A percentile compares a stretch with the other conserved stretches of the same genome.
These are phyloP conservation scores for Scytalidium sp. DNA, from an alignment of 2,329 filamentous ascomycete genomes.

Conservation along the genomic window DNA sequence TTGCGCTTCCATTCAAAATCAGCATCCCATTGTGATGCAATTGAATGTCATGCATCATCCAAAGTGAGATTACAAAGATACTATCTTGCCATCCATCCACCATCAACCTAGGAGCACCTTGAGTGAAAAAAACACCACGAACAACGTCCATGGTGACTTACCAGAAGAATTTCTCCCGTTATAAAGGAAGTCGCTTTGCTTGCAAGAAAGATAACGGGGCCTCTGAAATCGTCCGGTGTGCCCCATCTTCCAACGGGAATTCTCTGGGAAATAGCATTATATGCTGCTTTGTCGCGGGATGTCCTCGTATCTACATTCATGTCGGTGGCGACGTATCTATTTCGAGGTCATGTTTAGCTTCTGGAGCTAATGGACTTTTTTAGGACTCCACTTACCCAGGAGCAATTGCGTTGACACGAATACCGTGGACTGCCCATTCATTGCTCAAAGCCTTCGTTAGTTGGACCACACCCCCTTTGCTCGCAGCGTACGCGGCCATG, in stretches of 20 bases:
- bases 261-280: conserved; percentile 63
- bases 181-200: conserved; percentile 72
- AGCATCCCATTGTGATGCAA: too few relatives aligned
- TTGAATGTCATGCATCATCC: too few relatives aligned
- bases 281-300: conserved; percentile 65
- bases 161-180: conserved; percentile 72
- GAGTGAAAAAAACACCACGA: background rate
- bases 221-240: conserved; percentile 81
- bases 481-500: conserved; percentile 1
- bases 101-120: background rate
- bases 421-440: conserved; percentile 71
- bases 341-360: background rate
- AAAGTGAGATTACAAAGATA: too few relatives aligned
- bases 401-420: conserved; percentile 81
- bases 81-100: background rate
- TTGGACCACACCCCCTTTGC: conserved; percentile 23
- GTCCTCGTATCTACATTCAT: conserved; percentile 81
- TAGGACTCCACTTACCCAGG: conserved; percentile 48
- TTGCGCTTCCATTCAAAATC: too few relatives aligned
- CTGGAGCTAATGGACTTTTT: background rate
- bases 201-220: conserved; percentile 70
- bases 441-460: conserved; percentile 80
- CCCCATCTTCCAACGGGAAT: conserved; percentile 84
- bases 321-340: conserved; percentile 72
- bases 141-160: conserved; percentile 31